Evolutionary conservation across 2,329 filamentous ascomycete genomes (phyloP).

Genomic region (Trichoderma polysporum): DNA sequence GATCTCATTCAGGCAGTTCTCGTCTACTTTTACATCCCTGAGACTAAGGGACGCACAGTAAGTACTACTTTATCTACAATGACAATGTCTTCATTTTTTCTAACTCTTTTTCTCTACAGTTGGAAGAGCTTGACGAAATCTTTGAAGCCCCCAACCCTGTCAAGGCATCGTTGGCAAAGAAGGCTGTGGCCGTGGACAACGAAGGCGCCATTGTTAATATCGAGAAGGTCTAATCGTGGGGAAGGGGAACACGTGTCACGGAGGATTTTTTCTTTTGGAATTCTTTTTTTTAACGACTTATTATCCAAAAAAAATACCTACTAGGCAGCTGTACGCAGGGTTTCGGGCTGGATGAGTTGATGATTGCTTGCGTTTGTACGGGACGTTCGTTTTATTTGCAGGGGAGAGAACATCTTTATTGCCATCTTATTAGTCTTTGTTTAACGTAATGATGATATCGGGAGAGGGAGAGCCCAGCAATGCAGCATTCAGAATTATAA

Average conservation of each 20-base stretch:
- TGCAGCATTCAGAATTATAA: neutral
- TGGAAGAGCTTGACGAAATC: conserved; percentile 56
- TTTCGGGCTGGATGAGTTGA: neutral
- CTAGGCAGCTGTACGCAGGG: neutral
- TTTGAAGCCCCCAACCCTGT: conserved; percentile 45
- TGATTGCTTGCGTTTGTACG: neutral
- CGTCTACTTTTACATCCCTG: conserved; percentile 31
- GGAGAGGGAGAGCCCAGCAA: neutral
- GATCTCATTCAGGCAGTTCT: conserved; percentile 34
- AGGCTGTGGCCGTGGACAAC: conserved; percentile 39
- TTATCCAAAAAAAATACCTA: neutral
- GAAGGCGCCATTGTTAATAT: conserved; percentile 36
- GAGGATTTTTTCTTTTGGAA: neutral
- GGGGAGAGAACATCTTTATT: neutral
- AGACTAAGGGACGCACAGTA: conserved; percentile 44
- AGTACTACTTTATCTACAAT: conserved; percentile 4
- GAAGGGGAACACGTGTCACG: neutral
- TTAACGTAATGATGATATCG: neutral
- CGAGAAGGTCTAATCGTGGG: conserved; percentile 22
- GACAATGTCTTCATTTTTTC: neutral
- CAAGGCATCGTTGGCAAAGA: conserved; percentile 45
- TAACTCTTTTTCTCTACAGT: conserved; percentile 24
- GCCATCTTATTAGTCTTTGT: neutral
- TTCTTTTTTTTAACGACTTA: neutral
- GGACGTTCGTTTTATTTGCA: neutral